Conservation (phyloP, 371 early-diverging fungal species). For the Mortierella polycephala region DNA sequence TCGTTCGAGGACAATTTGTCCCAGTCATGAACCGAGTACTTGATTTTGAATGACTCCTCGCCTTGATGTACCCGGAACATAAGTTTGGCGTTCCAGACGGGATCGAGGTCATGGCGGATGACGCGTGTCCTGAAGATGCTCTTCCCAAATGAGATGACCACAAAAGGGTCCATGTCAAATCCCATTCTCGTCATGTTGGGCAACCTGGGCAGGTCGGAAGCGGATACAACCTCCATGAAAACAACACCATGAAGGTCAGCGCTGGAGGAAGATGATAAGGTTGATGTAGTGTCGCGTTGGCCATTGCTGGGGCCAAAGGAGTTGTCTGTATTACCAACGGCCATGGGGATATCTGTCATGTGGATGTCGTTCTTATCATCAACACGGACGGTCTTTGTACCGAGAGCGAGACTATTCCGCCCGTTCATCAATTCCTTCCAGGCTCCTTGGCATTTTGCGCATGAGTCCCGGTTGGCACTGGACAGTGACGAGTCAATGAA, state of each 20-base stretch:
- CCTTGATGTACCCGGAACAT: slow-evolving; percentile 68
- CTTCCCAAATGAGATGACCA: slow-evolving; percentile 71
- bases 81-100: slow-evolving; percentile 75
- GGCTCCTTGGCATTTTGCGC: slow-evolving; percentile 11
- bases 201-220: slow-evolving; percentile 66
- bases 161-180: slow-evolving; percentile 88
- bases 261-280: neutral
- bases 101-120: slow-evolving; percentile 69
- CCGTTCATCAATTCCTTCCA: slow-evolving; percentile 14
- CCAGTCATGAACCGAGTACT: slow-evolving; percentile 78
- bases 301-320: neutral
- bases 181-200: slow-evolving; percentile 65
- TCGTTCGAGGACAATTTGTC: slow-evolving; percentile 78
- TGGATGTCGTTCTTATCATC: slow-evolving; percentile 15
- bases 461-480: slow-evolving; percentile 4
- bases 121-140: slow-evolving; percentile 74
- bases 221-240: slow-evolving; percentile 68
- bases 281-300: slow-evolving; percentile 12
- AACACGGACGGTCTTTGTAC: slow-evolving; percentile 6
- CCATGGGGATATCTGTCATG: slow-evolving; percentile 30
- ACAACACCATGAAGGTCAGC: slow-evolving; percentile 61
- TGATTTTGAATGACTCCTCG: slow-evolving; percentile 65
- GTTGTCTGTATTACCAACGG: slow-evolving; percentile 1
- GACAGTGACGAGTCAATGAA: slow-evolving; percentile 25
- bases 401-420: slow-evolving; percentile 24